These are phyloP conservation scores for Turritis glabra DNA, from an alignment of 345 rosid genomes.

Conservation along the genomic window DNA sequence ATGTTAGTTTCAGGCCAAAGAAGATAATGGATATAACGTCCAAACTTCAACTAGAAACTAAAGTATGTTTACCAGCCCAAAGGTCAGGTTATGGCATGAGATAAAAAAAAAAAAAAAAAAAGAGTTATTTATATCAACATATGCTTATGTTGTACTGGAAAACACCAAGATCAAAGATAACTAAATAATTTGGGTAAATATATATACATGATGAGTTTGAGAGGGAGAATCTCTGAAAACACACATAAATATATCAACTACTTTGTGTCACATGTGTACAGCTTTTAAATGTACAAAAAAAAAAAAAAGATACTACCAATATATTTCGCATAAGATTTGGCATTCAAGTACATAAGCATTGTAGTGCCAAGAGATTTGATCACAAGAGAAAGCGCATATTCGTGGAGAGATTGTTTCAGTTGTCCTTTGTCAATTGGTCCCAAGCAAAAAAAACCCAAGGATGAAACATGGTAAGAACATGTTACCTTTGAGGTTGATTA, in stretches of 20 bases:
- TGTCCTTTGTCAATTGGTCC: background rate
- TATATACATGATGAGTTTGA: background rate
- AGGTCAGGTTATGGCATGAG: too few relatives aligned
- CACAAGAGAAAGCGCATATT: background rate
- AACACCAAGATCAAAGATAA: background rate
- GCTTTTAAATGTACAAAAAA: constrained; percentile 1
- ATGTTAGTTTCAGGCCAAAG: too few relatives aligned
- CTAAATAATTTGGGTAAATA: background rate
- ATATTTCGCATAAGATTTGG: background rate
- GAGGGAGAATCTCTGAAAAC: background rate
- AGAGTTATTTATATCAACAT: too few relatives aligned
- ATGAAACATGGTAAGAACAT: background rate
- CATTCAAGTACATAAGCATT: background rate
- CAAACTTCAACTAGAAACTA: too few relatives aligned
- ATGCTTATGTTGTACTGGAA: too few relatives aligned
- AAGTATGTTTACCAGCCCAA: too few relatives aligned
- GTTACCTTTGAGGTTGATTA: background rate
- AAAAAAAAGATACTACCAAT: background rate
- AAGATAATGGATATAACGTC: too few relatives aligned
- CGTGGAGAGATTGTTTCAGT: background rate
- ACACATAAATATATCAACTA: background rate
- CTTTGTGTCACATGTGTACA: constrained; percentile 13
- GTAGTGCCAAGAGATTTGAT: background rate
- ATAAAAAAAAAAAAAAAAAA: too few relatives aligned
- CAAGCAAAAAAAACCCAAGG: background rate